Percentiles rank a stretch among this genome's conserved stretches.
phyloP scores from a whole-genome alignment of 176 grass and related monocot genomes.

The Musa acuminata region DNA sequence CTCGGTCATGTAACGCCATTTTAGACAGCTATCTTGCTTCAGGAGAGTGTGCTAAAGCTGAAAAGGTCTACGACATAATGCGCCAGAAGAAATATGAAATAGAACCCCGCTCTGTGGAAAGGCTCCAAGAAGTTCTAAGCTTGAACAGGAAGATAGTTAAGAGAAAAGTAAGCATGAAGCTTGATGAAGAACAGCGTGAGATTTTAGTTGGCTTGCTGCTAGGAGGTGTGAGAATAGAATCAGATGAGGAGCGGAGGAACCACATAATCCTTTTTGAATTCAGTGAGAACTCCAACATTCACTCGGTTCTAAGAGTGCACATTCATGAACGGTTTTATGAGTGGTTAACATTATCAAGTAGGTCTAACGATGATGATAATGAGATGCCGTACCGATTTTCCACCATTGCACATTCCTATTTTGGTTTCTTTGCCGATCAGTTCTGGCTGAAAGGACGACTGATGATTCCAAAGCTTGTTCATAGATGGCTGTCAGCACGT shows the following conservation, averaged over 20 bases:
- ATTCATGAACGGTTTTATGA: slow-evolving; percentile 87
- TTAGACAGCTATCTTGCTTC: slow-evolving; percentile 62
- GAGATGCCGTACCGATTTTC: slow-evolving; percentile 61
- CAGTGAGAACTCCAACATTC: slow-evolving; percentile 45
- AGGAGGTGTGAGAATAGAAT: slow-evolving; percentile 64
- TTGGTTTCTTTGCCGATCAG: slow-evolving; percentile 77
- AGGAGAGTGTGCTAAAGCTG: slow-evolving; percentile 63
- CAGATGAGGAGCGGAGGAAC: slow-evolving; percentile 42
- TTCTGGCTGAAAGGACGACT: slow-evolving; percentile 55
- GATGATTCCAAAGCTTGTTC: slow-evolving; percentile 67
- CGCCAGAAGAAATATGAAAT: slow-evolving; percentile 77
- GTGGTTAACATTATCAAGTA: slow-evolving; percentile 55
- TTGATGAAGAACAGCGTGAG: slow-evolving; percentile 78
- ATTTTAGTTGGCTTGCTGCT: slow-evolving; percentile 92
- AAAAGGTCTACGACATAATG: slow-evolving; percentile 81
- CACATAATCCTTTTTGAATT: slow-evolving; percentile 65
- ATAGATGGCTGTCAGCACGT: slow-evolving; percentile 79
- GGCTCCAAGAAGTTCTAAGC: slow-evolving; percentile 54
- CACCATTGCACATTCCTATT: slow-evolving; percentile 65
- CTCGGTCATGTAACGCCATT: slow-evolving; percentile 73
- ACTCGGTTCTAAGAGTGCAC: slow-evolving; percentile 59
- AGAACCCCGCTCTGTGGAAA: slow-evolving; percentile 44
- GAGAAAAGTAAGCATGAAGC: slow-evolving; percentile 63
- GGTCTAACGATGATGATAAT: slow-evolving; percentile 41
- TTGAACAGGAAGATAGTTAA: slow-evolving; percentile 53